Evolutionary conservation across 352 stramenopile species (phyloP).

Genomic region (Pythium dissotocum): DNA sequence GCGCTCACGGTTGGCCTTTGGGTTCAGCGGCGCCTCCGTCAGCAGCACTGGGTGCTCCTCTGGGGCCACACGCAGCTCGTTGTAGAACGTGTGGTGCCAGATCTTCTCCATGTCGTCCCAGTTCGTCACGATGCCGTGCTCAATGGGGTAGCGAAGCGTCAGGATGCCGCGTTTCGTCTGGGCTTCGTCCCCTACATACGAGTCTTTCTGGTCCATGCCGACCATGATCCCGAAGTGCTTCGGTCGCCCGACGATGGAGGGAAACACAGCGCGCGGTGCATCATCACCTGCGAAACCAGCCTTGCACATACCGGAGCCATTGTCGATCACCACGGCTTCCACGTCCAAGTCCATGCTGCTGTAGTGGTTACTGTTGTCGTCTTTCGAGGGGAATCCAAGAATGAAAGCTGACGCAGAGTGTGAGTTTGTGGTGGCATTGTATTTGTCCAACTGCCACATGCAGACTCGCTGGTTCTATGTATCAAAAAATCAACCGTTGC

Average conservation of each 20-base stretch:
- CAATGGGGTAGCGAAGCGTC: conserved; percentile 96
- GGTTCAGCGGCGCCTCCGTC: conserved; percentile 94
- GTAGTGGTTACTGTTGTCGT: not conserved
- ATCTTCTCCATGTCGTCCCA: conserved; percentile 99
- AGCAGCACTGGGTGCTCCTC: conserved; percentile 97
- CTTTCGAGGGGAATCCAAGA: not conserved
- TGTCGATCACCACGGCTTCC: conserved; percentile 91
- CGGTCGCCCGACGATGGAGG: conserved; percentile 94
- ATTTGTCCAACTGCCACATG: conserved; percentile 13
- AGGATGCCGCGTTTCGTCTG: conserved; percentile 93
- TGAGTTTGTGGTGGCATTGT: not conserved
- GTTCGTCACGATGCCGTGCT: conserved; percentile 99
- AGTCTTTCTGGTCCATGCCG: conserved; percentile 96
- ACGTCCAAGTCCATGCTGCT: conserved; percentile 63
- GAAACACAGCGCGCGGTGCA: conserved; percentile 96
- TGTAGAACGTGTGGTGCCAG: conserved; percentile 99
- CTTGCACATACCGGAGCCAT: conserved; percentile 99
- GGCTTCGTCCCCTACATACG: conserved; percentile 93
- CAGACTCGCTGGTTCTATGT: conserved; percentile 1
- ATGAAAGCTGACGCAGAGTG: not conserved
- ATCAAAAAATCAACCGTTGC: not conserved
- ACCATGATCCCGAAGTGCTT: conserved; percentile 98
- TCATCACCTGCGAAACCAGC: conserved; percentile 97
- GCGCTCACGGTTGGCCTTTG: conserved; percentile 91
- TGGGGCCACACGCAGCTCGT: conserved; percentile 93